Base-by-base conservation (phyloP, 768 basidiomycete genomes). In the Calocybe cyanea region DNA sequence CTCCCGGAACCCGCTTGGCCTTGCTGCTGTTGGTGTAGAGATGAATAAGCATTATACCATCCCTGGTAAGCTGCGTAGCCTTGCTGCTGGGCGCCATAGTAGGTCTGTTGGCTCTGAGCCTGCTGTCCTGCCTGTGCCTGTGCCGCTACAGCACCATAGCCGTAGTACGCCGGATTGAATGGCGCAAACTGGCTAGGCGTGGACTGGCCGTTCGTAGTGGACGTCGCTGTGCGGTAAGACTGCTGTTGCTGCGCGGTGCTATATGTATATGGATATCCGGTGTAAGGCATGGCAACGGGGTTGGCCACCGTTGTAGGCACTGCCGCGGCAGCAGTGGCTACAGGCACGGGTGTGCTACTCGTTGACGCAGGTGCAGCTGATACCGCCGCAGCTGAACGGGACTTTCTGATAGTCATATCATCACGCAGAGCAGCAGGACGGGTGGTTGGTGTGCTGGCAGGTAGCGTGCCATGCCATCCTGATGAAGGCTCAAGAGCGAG, bases 401-500 rank as follows among this genome's bases (percentile, higher is more conserved):
- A 52, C 32, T 51, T 73, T 63, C 81, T 83, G 36, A 89, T 65
- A 1, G 88, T 92, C 3, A 78, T 74, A 57, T 91, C 81, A 60
- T 90, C 88, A 14, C 82, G 79, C 13, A 90, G 73, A 4, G 87
- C 85, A 0, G 76, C 73, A 8, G 75, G 48, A 19, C 74, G 71
- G 38, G 73, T 67, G 10, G 43, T 44, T n/a, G 21, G 1, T 4
- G 43, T 36, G 28, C 7, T 31, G n/a, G 78, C 57, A 9, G 83
- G 79, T 2, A 91, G 73, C 2, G 81, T 90, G 28, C 88, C 88
- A 53, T 80, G 69, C 87, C 87, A 92, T 17, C 87, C 84, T 46
- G 69, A 67, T 2, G 78, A 69, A 13, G 83, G 72, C 7, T 73
- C 71, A 19, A 76, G 58, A 1, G 83, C 85, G 2, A 92, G 68